Percentiles rank a stretch among this genome's conserved stretches.
Evolutionary conservation across 805 yeast genomes (phyloP).

Genomic region (Kluyveromyces starmeri): DNA sequence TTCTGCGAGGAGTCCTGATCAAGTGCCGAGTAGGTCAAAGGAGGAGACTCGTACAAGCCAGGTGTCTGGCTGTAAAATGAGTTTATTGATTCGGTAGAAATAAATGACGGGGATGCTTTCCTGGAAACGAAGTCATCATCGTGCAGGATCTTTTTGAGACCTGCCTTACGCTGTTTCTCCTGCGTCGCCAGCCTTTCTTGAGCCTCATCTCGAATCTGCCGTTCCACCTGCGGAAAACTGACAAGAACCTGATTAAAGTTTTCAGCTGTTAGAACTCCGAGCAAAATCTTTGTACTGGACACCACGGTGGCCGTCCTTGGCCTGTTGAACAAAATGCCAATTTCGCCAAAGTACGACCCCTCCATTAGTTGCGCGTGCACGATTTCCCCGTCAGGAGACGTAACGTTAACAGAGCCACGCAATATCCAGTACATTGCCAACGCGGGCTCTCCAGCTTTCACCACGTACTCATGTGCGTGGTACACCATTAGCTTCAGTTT

Average conservation of each 20-base stretch:
- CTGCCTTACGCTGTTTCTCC: constrained; percentile 47
- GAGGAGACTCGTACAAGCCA: not conserved
- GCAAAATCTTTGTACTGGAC: constrained; percentile 54
- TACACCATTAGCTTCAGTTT: constrained; percentile 50
- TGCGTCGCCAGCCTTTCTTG: constrained; percentile 68
- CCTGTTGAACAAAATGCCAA: constrained; percentile 64
- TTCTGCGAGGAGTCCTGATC: not conserved
- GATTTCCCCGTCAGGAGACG: constrained; percentile 70
- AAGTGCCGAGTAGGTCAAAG: not conserved
- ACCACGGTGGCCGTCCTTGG: constrained; percentile 76
- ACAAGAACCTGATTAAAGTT: constrained; percentile 50
- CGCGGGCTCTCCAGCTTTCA: constrained; percentile 64
- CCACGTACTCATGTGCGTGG: constrained; percentile 61
- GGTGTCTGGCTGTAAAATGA: not conserved
- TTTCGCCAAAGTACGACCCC: constrained; percentile 72
- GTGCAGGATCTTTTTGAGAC: constrained; percentile 23
- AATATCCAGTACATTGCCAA: constrained; percentile 74
- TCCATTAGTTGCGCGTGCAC: constrained; percentile 59
- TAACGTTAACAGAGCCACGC: constrained; percentile 67
- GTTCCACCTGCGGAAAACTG: constrained; percentile 55
- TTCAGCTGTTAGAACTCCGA: constrained; percentile 62
- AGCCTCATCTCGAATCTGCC: constrained; percentile 68
- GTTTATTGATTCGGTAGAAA: not conserved
- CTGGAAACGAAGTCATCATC: not conserved
- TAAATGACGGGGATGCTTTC: not conserved